A percentile compares a stretch with the other conserved stretches of the same genome.
These are phyloP conservation scores for Leccinum rimulosum DNA, from an alignment of 768 basidiomycete genomes.

Conservation along the genomic window DNA sequence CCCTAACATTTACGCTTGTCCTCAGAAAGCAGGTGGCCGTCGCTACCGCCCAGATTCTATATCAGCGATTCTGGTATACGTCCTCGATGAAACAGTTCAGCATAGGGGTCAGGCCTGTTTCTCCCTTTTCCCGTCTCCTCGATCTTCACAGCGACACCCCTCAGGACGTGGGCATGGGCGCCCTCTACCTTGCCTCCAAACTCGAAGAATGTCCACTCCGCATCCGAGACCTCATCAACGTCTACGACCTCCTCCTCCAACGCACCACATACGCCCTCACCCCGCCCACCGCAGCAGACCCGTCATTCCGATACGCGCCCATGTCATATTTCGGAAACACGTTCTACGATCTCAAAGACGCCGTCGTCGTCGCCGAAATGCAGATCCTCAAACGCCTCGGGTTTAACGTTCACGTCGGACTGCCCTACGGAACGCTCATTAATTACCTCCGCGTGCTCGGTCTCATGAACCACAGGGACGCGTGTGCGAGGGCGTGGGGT, in stretches of 20 bases:
- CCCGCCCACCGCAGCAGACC: slow-evolving; percentile 17
- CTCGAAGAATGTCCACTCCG: slow-evolving; percentile 89
- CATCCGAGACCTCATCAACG: slow-evolving; percentile 92
- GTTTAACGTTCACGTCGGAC: slow-evolving; percentile 90
- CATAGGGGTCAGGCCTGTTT: slow-evolving; percentile 63
- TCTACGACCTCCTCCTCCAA: slow-evolving; percentile 87
- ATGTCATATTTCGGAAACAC: slow-evolving; percentile 88
- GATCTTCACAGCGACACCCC: slow-evolving; percentile 1
- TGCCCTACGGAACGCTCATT: slow-evolving; percentile 92
- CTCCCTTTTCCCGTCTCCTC: slow-evolving; percentile 4
- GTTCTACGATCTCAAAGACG: slow-evolving; percentile 95
- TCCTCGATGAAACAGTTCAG: slow-evolving; percentile 94
- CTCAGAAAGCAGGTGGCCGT: slow-evolving; percentile 93
- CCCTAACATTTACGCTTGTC: not conserved
- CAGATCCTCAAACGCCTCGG: slow-evolving; percentile 94
- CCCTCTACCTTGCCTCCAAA: slow-evolving; percentile 84
- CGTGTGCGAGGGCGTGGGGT: slow-evolving; percentile 84
- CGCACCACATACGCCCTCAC: slow-evolving; percentile 56
- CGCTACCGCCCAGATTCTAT: slow-evolving; percentile 93
- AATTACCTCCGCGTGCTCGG: slow-evolving; percentile 92
- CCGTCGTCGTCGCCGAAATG: slow-evolving; percentile 93
- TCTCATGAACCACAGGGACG: slow-evolving; percentile 68
- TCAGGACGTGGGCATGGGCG: slow-evolving; percentile 88
- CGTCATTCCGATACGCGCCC: slow-evolving; percentile 63
- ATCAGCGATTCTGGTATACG: slow-evolving; percentile 96